Evolutionary conservation across 495 filamentous ascomycete species (phyloP).

Genomic region (Xylaria bambusicola): DNA sequence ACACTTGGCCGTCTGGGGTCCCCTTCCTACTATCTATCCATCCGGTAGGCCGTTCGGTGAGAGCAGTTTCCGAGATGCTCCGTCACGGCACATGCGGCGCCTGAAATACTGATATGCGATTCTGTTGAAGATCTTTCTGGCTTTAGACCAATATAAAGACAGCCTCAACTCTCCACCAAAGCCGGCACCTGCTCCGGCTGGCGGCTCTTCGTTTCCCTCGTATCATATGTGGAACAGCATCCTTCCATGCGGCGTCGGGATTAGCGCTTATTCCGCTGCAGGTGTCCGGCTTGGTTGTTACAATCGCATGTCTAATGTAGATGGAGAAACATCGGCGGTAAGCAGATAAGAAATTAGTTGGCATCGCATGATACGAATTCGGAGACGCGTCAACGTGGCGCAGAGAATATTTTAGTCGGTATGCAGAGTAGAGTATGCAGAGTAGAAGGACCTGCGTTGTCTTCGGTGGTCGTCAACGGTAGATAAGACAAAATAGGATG

Average conservation of each 20-base stretch:
- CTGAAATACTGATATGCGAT: too few species aligned
- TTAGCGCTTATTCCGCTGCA: constrained; percentile 11
- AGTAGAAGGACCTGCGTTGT: too few species aligned
- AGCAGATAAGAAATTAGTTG: constrained; percentile 7
- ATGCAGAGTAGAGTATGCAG: too few species aligned
- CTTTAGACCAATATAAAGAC: neutral
- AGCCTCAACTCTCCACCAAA: neutral
- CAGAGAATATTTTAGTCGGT: too few species aligned
- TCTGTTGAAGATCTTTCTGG: too few species aligned
- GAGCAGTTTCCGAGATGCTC: too few species aligned
- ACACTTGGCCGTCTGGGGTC: too few species aligned
- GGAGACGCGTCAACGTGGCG: too few species aligned
- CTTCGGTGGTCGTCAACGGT: neutral
- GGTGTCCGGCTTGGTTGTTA: neutral
- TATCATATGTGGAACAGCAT: neutral
- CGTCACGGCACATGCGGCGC: too few species aligned
- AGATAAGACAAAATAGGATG: neutral
- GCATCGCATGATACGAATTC: neutral
- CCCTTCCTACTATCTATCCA: too few species aligned
- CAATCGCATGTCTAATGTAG: neutral
- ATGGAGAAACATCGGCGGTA: neutral
- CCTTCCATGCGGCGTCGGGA: neutral
- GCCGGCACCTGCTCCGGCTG: neutral
- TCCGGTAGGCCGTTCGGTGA: too few species aligned
- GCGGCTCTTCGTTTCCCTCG: neutral